A percentile compares a stretch with the other conserved stretches of the same genome.
Evolutionary conservation across 2,329 filamentous ascomycete genomes (phyloP).

Genomic region (Fusarium phyllophilum): DNA sequence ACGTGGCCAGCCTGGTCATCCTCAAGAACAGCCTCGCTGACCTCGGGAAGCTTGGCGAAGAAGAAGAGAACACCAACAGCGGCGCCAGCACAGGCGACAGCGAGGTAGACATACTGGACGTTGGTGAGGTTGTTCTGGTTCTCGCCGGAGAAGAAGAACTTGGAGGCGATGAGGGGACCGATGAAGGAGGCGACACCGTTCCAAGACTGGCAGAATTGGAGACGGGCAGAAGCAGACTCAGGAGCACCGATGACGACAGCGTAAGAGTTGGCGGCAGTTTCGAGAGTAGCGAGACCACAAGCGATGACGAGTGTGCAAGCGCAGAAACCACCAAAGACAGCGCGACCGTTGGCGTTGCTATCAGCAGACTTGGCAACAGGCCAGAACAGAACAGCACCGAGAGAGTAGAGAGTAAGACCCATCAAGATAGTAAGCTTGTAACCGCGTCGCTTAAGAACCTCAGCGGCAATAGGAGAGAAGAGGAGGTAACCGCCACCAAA

Average conservation of each 20-base stretch:
- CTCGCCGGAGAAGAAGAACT: slow-evolving; percentile 74
- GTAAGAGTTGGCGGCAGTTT: slow-evolving; percentile 80
- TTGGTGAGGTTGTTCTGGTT: slow-evolving; percentile 67
- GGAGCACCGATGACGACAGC: slow-evolving; percentile 62
- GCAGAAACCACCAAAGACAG: slow-evolving; percentile 78
- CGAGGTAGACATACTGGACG: slow-evolving; percentile 81
- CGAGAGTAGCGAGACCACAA: slow-evolving; percentile 76
- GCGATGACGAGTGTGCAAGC: slow-evolving; percentile 78
- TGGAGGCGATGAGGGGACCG: slow-evolving; percentile 76
- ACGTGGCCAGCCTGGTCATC: slow-evolving; percentile 58
- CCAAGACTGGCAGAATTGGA: slow-evolving; percentile 76
- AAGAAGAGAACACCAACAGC: slow-evolving; percentile 72
- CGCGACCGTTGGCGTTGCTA: slow-evolving; percentile 28
- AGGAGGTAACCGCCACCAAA: slow-evolving; percentile 61
- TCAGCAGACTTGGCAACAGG: slow-evolving; percentile 64
- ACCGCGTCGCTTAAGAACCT: slow-evolving; percentile 70
- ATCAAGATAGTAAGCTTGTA: slow-evolving; percentile 75
- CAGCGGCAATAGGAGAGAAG: slow-evolving; percentile 63
- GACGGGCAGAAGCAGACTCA: slow-evolving; percentile 5
- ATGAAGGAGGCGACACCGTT: slow-evolving; percentile 79
- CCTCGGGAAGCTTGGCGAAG: slow-evolving; percentile 75
- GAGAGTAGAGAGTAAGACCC: slow-evolving; percentile 72
- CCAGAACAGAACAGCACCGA: slow-evolving; percentile 65
- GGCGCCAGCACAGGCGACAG: slow-evolving; percentile 76
- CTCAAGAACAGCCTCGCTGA: slow-evolving; percentile 61